These are phyloP conservation scores for Phoma herbarum DNA, from an alignment of 2,329 filamentous ascomycete genomes.

Conservation along the genomic window DNA sequence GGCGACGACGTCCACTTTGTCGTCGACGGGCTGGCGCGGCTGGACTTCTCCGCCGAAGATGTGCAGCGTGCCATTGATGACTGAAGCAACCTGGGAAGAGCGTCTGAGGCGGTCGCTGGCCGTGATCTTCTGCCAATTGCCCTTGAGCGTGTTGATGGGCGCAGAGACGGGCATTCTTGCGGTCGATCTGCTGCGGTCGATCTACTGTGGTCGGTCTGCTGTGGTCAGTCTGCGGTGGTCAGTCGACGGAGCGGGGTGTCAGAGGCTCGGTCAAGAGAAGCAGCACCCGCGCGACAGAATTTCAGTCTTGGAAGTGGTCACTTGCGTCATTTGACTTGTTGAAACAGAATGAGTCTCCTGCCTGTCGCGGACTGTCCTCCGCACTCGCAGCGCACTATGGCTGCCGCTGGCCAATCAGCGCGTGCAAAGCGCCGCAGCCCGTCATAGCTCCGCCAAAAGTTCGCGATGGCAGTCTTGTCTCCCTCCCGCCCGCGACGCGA, in stretches of 20 bases:
- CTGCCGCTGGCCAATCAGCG: constrained; percentile 1
- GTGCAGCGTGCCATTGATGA: constrained; percentile 66
- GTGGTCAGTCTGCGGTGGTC: background rate
- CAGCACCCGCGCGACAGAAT: background rate
- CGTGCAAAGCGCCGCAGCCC: background rate
- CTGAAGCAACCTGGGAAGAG: constrained; percentile 76
- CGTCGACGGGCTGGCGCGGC: constrained; percentile 74
- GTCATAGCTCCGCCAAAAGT: constrained; percentile 27
- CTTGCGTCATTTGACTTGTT: background rate
- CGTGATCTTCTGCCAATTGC: constrained; percentile 51
- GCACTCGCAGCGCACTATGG: too few relatives aligned
- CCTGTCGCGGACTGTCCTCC: constrained; percentile 20
- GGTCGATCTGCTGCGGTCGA: background rate
- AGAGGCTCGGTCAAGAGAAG: background rate
- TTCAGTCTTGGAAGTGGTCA: background rate
- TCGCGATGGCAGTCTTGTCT: constrained; percentile 3
- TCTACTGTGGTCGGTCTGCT: background rate
- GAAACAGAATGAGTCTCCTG: constrained; percentile 9
- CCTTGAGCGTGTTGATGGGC: constrained; percentile 41
- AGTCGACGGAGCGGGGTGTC: background rate
- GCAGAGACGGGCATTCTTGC: constrained; percentile 37
- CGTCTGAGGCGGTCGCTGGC: constrained; percentile 63
- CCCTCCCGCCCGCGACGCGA: constrained; percentile 13
- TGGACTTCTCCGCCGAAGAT: constrained; percentile 80
- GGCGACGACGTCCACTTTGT: constrained; percentile 72